Percentiles rank a stretch among this genome's conserved stretches.
Evolutionary conservation across 441 rosid species (phyloP).

Genomic region (Isatis lusitanica): DNA sequence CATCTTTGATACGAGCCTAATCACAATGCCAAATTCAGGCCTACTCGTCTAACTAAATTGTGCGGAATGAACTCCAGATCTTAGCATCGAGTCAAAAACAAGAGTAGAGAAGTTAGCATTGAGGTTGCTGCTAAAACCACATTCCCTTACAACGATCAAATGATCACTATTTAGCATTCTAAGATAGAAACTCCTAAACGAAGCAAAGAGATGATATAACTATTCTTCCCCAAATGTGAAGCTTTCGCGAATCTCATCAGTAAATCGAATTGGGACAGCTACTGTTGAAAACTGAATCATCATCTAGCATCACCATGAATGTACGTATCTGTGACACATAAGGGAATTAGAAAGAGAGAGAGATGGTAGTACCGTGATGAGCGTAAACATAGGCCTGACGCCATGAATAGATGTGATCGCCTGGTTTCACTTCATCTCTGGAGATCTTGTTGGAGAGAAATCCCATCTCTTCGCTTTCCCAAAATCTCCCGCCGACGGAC

Average conservation of each 20-base stretch:
- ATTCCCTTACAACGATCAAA: slow-evolving; percentile 11
- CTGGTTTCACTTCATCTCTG: slow-evolving; percentile 33
- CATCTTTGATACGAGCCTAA: not conserved
- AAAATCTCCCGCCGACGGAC: slow-evolving; percentile 30
- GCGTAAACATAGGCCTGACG: slow-evolving; percentile 41
- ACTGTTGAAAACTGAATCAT: not conserved
- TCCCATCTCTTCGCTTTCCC: slow-evolving; percentile 26
- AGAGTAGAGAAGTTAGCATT: not conserved
- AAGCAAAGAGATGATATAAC: not conserved
- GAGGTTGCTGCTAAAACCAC: not conserved
- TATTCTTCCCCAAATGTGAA: slow-evolving; percentile 9
- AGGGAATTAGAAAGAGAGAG: slow-evolving; percentile 1
- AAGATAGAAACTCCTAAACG: not conserved
- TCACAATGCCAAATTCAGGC: slow-evolving; percentile 5
- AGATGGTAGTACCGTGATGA: slow-evolving; percentile 33
- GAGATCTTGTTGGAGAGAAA: slow-evolving; percentile 34
- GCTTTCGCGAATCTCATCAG: slow-evolving; percentile 6
- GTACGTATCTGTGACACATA: not conserved
- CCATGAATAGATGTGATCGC: slow-evolving; percentile 43
- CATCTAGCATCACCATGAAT: not conserved
- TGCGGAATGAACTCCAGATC: not conserved
- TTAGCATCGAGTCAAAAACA: not conserved
- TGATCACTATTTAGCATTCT: not conserved
- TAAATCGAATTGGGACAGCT: not conserved
- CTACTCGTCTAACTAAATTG: not conserved